Evolutionary conservation across 495 filamentous ascomycete species (phyloP), one percentile per base, ranked within the genome.

Genomic region (Neurospora sp.): DNA sequence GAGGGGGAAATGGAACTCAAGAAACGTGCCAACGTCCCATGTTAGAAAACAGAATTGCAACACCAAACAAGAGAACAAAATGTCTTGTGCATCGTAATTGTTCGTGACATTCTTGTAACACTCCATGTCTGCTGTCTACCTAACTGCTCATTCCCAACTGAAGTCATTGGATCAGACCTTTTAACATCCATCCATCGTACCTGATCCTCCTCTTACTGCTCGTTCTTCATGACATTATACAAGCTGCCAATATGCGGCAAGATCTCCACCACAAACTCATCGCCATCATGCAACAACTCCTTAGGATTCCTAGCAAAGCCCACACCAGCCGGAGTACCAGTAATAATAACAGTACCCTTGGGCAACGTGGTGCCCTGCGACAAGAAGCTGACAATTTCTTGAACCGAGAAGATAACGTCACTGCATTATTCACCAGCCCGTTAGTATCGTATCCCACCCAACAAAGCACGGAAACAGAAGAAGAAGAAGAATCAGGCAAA

Each of bases 311-410:
- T 83, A 16, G 77, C 78, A 69, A 83, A 81, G 9, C 84, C 84
- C 16, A 85, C 82, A 59, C 82, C 84, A 10, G 82, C 81, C 2
- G 88, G 88, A 11, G 82, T 86, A 35, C 84, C 86, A 14, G 84
- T 86, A 72, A 85, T 78, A 75, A 88, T 84, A 69, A 85, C 77
- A 6, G 81, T 85, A 18, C 84, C 84, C 70, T 75, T 75, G 54
- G 76, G 80, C 41, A 87, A 78, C 20, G 86, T 87, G 8, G 85
- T 86, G 38, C 85, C 84, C 74, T 86, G 82, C 9, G 84, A 85
- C 39, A 85, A 70, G 75, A 85, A 87, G 75, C 80, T 82, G 12
- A 87, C 81, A 37, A 87, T 80, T 75, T 84, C 77, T 39, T 78
- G 72, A 38, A 85, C 81, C 14, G 80, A 80, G 77, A 86, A 86